These are phyloP conservation scores for Pontederia crassipes DNA, from an alignment of 176 grass and related monocot genomes.

Conservation along the genomic window DNA sequence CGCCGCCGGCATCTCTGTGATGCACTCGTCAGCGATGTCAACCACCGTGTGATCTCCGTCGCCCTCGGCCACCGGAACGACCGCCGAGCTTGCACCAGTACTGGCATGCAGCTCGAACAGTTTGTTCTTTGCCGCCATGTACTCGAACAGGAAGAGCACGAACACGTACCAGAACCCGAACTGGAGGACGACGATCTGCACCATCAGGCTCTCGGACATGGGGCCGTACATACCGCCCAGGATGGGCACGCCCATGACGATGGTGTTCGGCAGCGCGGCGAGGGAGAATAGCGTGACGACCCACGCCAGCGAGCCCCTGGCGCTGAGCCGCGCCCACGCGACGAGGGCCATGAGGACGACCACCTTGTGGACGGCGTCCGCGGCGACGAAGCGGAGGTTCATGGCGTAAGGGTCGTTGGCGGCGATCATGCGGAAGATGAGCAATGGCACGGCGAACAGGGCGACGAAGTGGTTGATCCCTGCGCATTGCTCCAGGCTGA, in stretches of 20 bases:
- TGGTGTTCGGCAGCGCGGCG: constrained; percentile 71
- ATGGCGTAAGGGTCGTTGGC: constrained; percentile 63
- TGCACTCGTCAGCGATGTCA: too few species aligned
- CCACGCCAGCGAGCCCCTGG: constrained; percentile 31
- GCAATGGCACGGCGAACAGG: constrained; percentile 45
- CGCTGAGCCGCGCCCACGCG: constrained; percentile 36
- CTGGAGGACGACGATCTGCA: constrained; percentile 77
- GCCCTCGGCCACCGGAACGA: neutral
- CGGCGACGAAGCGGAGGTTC: constrained; percentile 47
- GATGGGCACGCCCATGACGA: constrained; percentile 82
- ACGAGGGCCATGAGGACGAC: constrained; percentile 44
- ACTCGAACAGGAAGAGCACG: constrained; percentile 78
- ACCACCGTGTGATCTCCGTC: neutral
- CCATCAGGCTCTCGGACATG: constrained; percentile 37
- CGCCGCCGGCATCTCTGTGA: neutral
- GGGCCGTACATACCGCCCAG: constrained; percentile 68
- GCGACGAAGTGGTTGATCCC: constrained; percentile 89
- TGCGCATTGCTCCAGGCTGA: constrained; percentile 54
- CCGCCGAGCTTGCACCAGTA: neutral
- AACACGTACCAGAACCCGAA: constrained; percentile 62
- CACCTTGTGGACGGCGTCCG: constrained; percentile 64
- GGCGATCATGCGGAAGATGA: constrained; percentile 71
- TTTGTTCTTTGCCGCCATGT: constrained; percentile 39
- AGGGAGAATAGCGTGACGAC: constrained; percentile 50
- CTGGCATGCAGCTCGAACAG: neutral